phyloP scores from a whole-genome alignment of 495 filamentous ascomycete species.

The Penicillium macrosclerotiorum region DNA sequence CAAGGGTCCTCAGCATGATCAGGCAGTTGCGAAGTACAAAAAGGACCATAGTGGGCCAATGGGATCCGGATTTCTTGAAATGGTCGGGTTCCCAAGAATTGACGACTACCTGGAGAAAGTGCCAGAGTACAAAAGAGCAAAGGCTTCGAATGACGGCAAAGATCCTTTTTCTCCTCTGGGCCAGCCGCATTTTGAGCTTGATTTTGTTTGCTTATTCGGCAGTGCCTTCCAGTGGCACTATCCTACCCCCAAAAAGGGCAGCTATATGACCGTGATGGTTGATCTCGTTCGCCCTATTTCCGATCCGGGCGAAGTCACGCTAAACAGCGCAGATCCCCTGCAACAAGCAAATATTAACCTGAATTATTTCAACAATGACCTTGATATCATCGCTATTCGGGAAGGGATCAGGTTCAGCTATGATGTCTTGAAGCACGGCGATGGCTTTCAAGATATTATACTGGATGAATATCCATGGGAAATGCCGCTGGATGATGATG shows the following conservation, averaged over 20 bases:
- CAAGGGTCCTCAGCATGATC: slow-evolving; percentile 6
- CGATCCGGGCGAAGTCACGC: slow-evolving; percentile 41
- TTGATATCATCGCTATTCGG: slow-evolving; percentile 54
- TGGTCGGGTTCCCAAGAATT: slow-evolving; percentile 51
- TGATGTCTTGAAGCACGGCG: slow-evolving; percentile 51
- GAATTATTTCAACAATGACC: slow-evolving; percentile 54
- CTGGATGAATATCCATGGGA: slow-evolving; percentile 54
- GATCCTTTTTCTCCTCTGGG: slow-evolving; percentile 58
- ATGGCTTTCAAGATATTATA: slow-evolving; percentile 55
- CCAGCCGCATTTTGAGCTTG: slow-evolving; percentile 63
- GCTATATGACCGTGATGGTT: slow-evolving; percentile 55
- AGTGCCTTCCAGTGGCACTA: slow-evolving; percentile 63
- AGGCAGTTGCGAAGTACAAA: slow-evolving; percentile 37
- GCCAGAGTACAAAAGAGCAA: slow-evolving; percentile 40
- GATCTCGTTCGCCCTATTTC: slow-evolving; percentile 56
- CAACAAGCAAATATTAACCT: slow-evolving; percentile 55
- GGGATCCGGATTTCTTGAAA: slow-evolving; percentile 46
- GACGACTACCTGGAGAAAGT: slow-evolving; percentile 39
- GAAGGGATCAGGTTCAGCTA: slow-evolving; percentile 55
- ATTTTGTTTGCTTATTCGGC: slow-evolving; percentile 58
- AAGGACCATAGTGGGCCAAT: slow-evolving; percentile 42
- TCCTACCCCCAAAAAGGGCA: slow-evolving; percentile 45
- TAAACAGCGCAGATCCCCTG: slow-evolving; percentile 50
- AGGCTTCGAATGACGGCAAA: slow-evolving; percentile 41
- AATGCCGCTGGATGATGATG: slow-evolving; percentile 53